These are phyloP conservation scores for Pythium sp. DNA, from an alignment of 352 stramenopile genomes.

Conservation along the genomic window DNA sequence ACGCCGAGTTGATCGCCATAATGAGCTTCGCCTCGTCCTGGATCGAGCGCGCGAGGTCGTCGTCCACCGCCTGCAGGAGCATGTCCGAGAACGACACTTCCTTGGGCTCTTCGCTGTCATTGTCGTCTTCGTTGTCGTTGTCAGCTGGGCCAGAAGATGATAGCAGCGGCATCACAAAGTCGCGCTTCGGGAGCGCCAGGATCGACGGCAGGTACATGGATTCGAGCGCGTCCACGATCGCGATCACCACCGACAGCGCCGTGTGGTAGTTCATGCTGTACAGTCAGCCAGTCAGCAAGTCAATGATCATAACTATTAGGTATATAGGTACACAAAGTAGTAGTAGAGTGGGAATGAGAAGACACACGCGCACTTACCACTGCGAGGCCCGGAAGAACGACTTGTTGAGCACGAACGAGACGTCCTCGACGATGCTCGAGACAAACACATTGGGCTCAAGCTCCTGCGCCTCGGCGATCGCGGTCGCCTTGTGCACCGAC, in stretches of 20 bases:
- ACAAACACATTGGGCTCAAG: slow-evolving; percentile 67
- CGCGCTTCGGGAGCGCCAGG: slow-evolving; percentile 54
- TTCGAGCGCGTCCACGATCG: slow-evolving; percentile 79
- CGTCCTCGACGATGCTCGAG: slow-evolving; percentile 80
- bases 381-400: slow-evolving; percentile 72
- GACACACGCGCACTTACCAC: slow-evolving; percentile 33
- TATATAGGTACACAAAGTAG: neutral
- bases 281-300: neutral
- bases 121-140: slow-evolving; percentile 7
- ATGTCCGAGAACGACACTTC: slow-evolving; percentile 78
- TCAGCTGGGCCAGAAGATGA: slow-evolving; percentile 2
- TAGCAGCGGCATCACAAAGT: slow-evolving; percentile 51
- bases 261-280: slow-evolving; percentile 80
- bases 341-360: neutral
- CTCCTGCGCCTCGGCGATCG: slow-evolving; percentile 76
- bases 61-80: slow-evolving; percentile 72
- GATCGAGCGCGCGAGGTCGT: slow-evolving; percentile 56
- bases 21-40: slow-evolving; percentile 79
- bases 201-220: slow-evolving; percentile 79
- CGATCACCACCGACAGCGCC: slow-evolving; percentile 75
- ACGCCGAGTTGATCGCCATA: slow-evolving; percentile 87
- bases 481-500: slow-evolving; percentile 80
- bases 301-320: neutral
- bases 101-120: slow-evolving; percentile 20
- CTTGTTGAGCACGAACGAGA: slow-evolving; percentile 86